Base-by-base conservation (phyloP, 768 basidiomycete genomes). In the Pisolithus sp. region DNA sequence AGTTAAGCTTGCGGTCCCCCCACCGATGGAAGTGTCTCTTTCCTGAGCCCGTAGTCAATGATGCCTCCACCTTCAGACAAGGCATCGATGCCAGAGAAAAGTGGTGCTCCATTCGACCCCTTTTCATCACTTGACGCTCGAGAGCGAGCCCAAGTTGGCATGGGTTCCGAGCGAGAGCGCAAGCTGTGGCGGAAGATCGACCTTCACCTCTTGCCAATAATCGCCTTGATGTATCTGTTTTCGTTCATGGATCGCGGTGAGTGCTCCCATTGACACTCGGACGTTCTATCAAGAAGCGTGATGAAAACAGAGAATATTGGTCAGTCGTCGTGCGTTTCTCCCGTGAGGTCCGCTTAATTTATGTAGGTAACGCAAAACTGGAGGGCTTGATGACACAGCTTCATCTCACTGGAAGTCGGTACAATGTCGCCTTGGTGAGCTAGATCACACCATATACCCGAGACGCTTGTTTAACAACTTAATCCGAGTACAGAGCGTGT, bases 371-470 rank as follows among this genome's bases (percentile, higher is more conserved):
- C 59, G 83, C 83, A 3, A 79, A 75, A 55, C 67, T 85, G 3
- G 79, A 81, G 58, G 86, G 86, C 3, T 12, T 41, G 21, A 24
- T 43, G 15, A 50, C 18, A 20, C 74, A 87, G 59, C 71, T 89
- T 2, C 17, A 78, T 26, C 72, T 88, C 37, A 74, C 70, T 0
- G 79, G 81, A 8, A 76, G 81, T 58, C 68, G 77, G 56, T 89
- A 83, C 55, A 86, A 86, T 55, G 78, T 85, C 34, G 83, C 83
- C 0, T 62, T 87, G 61, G 85, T 85, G 45, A 13, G 72, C 46
- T 13, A 2, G 5, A 8, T 37, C 7, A n/a, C 36, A 10, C 15
- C 5, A 44, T 23, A 6, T 10, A 44, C 13, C 4, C 21, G 18
- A 17, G 20, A 15, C 23, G 15, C 50, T 7, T 5, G 31, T 2